phyloP scores from a whole-genome alignment of 1,284 basidiomycete genomes.

The Thelephora terrestris region DNA sequence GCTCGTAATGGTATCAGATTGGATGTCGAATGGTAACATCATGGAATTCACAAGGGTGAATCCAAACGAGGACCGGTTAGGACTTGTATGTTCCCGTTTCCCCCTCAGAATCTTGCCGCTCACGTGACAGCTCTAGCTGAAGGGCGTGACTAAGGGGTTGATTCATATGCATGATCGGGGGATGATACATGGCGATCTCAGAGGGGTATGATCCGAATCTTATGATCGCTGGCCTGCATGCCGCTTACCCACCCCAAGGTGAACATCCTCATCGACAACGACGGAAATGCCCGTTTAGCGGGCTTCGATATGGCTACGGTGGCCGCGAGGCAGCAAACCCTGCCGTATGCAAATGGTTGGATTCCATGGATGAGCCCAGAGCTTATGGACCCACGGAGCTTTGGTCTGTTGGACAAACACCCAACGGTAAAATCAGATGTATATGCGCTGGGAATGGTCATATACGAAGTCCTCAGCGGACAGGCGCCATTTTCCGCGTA shows the following conservation, averaged over 20 bases:
- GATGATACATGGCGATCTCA: too few relatives aligned
- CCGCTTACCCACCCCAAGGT: neutral
- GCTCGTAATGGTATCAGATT: too few relatives aligned
- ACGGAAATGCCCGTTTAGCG: slow-evolving; percentile 1
- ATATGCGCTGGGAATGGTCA: slow-evolving; percentile 1
- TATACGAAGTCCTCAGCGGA: neutral
- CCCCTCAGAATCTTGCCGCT: neutral
- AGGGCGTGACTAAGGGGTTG: too few relatives aligned
- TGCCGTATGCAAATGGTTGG: slow-evolving; percentile 1
- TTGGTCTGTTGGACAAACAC: neutral
- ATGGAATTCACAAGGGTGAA: slow-evolving; percentile 1
- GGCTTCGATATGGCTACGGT: neutral
- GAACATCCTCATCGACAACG: slow-evolving; percentile 3
- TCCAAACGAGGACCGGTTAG: slow-evolving; percentile 3
- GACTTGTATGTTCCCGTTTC: slow-evolving; percentile 5
- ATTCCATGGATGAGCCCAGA: slow-evolving; percentile 14
- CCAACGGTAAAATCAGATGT: slow-evolving; percentile 7
- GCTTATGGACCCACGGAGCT: slow-evolving; percentile 3
- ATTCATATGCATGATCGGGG: too few relatives aligned
- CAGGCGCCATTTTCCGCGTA: neutral
- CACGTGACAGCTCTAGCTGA: neutral
- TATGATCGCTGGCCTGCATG: too few relatives aligned
- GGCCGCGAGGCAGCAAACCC: too few relatives aligned
- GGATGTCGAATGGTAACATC: slow-evolving; percentile 7
- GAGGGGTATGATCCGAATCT: too few relatives aligned